A percentile compares a stretch with the other conserved stretches of the same genome.
phyloP scores from a whole-genome alignment of 2,329 filamentous ascomycete genomes.

The Lojkania enalia region DNA sequence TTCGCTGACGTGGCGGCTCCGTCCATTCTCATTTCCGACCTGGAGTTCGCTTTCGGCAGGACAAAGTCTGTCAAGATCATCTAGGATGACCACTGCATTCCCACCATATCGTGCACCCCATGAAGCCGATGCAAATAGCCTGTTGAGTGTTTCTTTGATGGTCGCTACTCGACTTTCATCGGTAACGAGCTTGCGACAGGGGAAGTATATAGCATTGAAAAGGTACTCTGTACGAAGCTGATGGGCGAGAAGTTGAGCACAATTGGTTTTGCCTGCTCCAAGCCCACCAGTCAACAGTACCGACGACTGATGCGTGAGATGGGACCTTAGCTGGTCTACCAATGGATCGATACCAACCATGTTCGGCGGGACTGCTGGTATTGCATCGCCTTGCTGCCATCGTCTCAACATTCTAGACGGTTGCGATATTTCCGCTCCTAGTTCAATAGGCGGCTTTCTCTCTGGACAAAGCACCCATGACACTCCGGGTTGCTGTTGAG shows the following conservation, averaged over 20 bases:
- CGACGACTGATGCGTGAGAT: slow-evolving; percentile 83
- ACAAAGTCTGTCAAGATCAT: slow-evolving; percentile 91
- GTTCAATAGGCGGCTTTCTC: slow-evolving; percentile 70
- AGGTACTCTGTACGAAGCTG: slow-evolving; percentile 71
- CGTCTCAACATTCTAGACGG: slow-evolving; percentile 58
- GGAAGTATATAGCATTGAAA: slow-evolving; percentile 83
- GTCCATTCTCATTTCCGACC: slow-evolving; percentile 88
- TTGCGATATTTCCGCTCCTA: slow-evolving; percentile 72
- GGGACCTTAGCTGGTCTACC: slow-evolving; percentile 71
- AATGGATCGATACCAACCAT: slow-evolving; percentile 85
- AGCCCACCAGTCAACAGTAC: slow-evolving; percentile 86
- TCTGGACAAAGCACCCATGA: slow-evolving; percentile 80
- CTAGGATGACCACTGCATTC: slow-evolving; percentile 79
- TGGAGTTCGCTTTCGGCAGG: slow-evolving; percentile 93
- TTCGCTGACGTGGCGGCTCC: slow-evolving; percentile 91
- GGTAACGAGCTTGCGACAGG: slow-evolving; percentile 83
- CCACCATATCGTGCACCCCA: slow-evolving; percentile 91
- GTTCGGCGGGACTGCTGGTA: slow-evolving; percentile 58
- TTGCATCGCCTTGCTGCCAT: slow-evolving; percentile 58
- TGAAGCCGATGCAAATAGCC: slow-evolving; percentile 83
- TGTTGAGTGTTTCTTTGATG: slow-evolving; percentile 84
- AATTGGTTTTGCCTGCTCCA: slow-evolving; percentile 85
- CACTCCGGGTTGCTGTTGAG: slow-evolving; percentile 35
- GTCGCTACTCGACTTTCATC: slow-evolving; percentile 88
- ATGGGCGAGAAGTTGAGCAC: slow-evolving; percentile 76